These are phyloP conservation scores for Allium cepa DNA, from an alignment of 106 monocot species.

Conservation along the genomic window DNA sequence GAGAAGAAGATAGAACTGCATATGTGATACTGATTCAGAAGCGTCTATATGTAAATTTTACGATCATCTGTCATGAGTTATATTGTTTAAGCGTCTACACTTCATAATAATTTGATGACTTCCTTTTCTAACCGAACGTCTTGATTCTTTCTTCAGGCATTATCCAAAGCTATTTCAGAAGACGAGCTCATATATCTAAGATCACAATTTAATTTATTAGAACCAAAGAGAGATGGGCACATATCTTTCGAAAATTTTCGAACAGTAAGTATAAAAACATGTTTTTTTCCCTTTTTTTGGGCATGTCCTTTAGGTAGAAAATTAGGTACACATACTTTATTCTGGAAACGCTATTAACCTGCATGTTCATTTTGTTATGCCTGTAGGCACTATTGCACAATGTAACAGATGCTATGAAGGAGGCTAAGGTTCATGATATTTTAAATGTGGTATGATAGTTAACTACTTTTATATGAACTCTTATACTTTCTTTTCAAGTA, in stretches of 20 bases:
- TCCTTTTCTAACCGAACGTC: too few species aligned
- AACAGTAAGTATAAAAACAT: conserved; percentile 34
- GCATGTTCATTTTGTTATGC: neutral
- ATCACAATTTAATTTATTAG: conserved; percentile 65
- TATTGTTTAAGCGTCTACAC: too few species aligned
- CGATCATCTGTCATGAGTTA: too few species aligned
- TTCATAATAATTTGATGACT: too few species aligned
- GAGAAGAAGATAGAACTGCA: too few species aligned
- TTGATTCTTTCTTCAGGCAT: conserved; percentile 42
- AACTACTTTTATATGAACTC: neutral
- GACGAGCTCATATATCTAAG: conserved; percentile 74
- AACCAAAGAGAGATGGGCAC: conserved; percentile 71
- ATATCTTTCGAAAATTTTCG: conserved; percentile 81
- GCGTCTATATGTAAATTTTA: too few species aligned
- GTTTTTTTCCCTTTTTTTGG: neutral
- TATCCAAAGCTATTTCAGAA: conserved; percentile 83
- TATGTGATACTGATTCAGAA: too few species aligned
- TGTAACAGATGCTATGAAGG: conserved; percentile 88
- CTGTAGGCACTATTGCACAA: conserved; percentile 71
- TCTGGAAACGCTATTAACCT: neutral
- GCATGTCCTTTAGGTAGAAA: neutral
- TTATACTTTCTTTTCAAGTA: too few species aligned
- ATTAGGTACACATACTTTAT: neutral
- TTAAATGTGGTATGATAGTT: conserved; percentile 50
- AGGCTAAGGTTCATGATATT: conserved; percentile 76